phyloP scores from a whole-genome alignment of 2,329 filamentous ascomycete species.

The Alternaria triticina region DNA sequence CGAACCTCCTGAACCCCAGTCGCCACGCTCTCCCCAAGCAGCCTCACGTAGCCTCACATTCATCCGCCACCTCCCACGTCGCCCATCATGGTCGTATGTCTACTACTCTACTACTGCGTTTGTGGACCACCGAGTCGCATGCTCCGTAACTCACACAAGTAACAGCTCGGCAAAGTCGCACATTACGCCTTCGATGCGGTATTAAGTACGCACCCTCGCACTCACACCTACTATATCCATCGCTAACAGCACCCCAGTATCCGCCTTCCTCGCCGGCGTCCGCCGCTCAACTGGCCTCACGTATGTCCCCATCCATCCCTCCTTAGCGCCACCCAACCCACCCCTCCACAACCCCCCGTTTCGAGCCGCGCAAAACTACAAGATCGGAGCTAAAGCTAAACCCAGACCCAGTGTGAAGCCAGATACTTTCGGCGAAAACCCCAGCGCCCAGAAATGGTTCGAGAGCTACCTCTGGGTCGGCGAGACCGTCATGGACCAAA shows the following conservation, averaged over 20 bases:
- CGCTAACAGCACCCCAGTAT: constrained; percentile 65
- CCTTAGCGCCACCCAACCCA: not conserved
- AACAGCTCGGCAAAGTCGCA: constrained; percentile 88
- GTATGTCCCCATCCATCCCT: constrained; percentile 64
- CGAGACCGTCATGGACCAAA: constrained; percentile 98
- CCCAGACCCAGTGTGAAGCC: constrained; percentile 80
- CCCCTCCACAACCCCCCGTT: constrained; percentile 2
- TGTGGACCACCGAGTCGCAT: constrained; percentile 25
- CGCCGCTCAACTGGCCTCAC: constrained; percentile 97
- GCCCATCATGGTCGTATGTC: constrained; percentile 49
- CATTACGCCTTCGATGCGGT: constrained; percentile 98
- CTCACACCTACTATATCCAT: not conserved
- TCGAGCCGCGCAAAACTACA: constrained; percentile 1
- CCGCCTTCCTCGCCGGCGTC: constrained; percentile 94
- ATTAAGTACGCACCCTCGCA: constrained; percentile 66
- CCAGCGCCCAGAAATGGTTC: constrained; percentile 85
- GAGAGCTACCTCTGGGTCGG: constrained; percentile 92
- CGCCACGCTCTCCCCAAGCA: constrained; percentile 8
- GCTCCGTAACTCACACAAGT: constrained; percentile 62
- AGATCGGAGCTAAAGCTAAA: constrained; percentile 30
- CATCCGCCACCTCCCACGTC: constrained; percentile 6
- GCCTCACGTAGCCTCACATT: constrained; percentile 3
- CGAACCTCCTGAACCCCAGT: not conserved
- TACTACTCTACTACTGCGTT: constrained; percentile 10
- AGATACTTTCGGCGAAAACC: constrained; percentile 82